Percentiles rank a stretch among this genome's conserved stretches.
phyloP scores from a whole-genome alignment of 805 yeast species.

The Wickerhamomyces bovis region DNA sequence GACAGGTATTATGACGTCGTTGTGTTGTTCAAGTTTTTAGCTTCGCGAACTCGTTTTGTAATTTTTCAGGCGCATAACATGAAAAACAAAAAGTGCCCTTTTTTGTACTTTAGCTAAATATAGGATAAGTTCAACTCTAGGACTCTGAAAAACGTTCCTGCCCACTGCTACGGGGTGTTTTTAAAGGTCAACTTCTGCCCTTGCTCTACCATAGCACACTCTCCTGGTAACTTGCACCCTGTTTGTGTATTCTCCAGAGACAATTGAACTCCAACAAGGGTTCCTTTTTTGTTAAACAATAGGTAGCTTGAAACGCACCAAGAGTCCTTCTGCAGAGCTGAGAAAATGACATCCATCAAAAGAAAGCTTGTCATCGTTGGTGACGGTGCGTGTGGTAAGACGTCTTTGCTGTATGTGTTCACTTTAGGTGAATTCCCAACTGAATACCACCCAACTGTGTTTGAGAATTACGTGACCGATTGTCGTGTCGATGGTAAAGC shows the following conservation, averaged over 20 bases:
- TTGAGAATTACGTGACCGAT: conserved; percentile 90
- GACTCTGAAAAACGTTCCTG: neutral
- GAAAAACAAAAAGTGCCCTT: neutral
- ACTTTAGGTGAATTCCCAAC: conserved; percentile 91
- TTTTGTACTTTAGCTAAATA: neutral
- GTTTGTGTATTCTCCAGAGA: neutral
- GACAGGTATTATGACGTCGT: neutral
- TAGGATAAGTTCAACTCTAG: neutral
- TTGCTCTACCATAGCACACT: neutral
- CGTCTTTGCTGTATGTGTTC: conserved; percentile 84
- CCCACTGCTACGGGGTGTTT: neutral
- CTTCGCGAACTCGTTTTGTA: too few relatives aligned
- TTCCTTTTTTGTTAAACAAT: neutral
- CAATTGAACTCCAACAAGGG: neutral
- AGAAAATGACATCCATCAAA: conserved; percentile 29
- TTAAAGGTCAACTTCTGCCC: neutral
- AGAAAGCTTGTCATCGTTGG: conserved; percentile 88
- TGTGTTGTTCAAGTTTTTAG: too few relatives aligned
- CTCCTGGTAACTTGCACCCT: neutral
- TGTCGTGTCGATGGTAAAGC: conserved; percentile 92
- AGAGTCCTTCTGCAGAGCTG: neutral
- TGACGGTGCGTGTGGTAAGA: conserved; percentile 94
- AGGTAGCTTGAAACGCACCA: neutral
- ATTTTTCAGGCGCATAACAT: neutral
- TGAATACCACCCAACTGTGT: conserved; percentile 90